phyloP scores from a whole-genome alignment of 306 rosid genomes.

The Corylus heterophylla region DNA sequence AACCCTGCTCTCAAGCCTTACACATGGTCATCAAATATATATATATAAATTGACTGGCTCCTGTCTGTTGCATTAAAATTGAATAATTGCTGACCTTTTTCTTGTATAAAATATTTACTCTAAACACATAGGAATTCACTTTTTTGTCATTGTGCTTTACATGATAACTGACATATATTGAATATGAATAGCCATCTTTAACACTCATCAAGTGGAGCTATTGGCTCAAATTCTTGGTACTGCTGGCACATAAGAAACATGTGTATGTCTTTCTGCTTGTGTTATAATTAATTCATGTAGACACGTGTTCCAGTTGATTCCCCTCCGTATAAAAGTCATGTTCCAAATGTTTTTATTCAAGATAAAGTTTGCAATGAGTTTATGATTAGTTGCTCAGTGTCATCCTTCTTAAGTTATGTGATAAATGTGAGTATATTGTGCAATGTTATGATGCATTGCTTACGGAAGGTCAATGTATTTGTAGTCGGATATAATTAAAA shows the following conservation, averaged over 20 bases:
- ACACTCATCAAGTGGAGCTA: slow-evolving; percentile 9
- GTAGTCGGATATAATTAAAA: not conserved
- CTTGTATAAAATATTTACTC: slow-evolving; percentile 11
- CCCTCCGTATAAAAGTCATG: not conserved
- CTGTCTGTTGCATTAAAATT: slow-evolving; percentile 2
- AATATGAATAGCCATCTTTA: not conserved
- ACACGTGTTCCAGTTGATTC: not conserved
- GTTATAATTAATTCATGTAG: not conserved
- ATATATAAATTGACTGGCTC: slow-evolving; percentile 16
- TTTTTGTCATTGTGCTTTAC: not conserved
- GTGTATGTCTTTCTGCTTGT: not conserved
- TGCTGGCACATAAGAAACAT: not conserved
- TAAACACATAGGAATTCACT: not conserved
- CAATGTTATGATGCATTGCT: not conserved
- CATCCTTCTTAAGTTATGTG: not conserved
- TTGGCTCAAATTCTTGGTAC: slow-evolving; percentile 4
- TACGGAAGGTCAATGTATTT: too few relatives aligned
- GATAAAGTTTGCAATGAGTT: not conserved
- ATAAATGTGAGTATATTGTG: not conserved
- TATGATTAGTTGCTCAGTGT: not conserved
- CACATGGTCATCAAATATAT: slow-evolving; percentile 9
- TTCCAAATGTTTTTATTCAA: not conserved
- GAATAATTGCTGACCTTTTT: not conserved
- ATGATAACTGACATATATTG: not conserved
- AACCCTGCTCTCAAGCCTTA: slow-evolving; percentile 7